Conservation (phyloP, 495 filamentous ascomycete genomes). For the Parathielavia hyrcaniae region DNA sequence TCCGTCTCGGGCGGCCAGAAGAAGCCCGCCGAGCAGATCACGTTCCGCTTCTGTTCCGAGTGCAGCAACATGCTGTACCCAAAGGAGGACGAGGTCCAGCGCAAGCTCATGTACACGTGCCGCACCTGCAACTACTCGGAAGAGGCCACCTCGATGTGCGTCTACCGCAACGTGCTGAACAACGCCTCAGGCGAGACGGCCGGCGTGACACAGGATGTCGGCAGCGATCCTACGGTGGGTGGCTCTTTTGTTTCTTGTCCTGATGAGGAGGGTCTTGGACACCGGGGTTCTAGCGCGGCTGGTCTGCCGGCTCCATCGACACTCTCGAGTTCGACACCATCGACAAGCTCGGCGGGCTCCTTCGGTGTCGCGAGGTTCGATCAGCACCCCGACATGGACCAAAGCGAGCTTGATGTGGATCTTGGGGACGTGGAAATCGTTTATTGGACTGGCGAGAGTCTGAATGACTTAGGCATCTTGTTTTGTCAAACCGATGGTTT, state of each 20-base stretch:
- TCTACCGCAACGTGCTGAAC: conserved; percentile 86
- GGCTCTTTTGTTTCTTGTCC: conserved; percentile 33
- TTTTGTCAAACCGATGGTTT: conserved; percentile 15
- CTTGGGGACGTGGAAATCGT: conserved; percentile 16
- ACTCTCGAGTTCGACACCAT: background rate
- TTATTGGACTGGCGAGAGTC: conserved; percentile 9
- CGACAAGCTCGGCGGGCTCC: background rate
- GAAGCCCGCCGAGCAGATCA: conserved; percentile 66
- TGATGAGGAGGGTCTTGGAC: conserved; percentile 8
- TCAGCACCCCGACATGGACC: background rate
- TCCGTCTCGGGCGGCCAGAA: conserved; percentile 47
- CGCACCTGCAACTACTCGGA: conserved; percentile 88
- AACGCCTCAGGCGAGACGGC: conserved; percentile 89
- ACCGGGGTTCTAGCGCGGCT: background rate
- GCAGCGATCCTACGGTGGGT: conserved; percentile 95
- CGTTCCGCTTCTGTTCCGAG: conserved; percentile 95
- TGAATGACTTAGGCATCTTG: conserved; percentile 9
- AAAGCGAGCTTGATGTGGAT: conserved; percentile 7
- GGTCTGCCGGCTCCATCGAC: background rate
- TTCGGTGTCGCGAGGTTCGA: background rate
- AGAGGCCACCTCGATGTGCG: conserved; percentile 73
- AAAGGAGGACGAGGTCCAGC: conserved; percentile 68
- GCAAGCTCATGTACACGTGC: conserved; percentile 57
- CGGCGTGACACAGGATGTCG: conserved; percentile 94
- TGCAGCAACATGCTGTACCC: conserved; percentile 98